Evolutionary conservation across 2,329 filamentous ascomycete genomes (phyloP).

Genomic region (Lachnellula occidentalis): DNA sequence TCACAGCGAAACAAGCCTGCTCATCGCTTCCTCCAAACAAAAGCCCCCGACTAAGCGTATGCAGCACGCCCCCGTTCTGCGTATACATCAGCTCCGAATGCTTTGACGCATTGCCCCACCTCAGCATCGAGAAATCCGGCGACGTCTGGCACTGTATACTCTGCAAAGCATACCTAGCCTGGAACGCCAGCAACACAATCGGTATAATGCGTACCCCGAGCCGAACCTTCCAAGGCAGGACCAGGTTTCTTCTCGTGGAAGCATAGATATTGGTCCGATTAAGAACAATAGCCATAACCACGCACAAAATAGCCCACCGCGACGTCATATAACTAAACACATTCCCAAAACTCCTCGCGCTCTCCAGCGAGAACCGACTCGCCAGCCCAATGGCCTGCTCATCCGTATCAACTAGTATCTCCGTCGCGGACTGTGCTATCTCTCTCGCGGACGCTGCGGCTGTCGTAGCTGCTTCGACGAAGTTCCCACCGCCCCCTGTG

Average conservation of each 20-base stretch:
- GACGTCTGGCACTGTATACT: slow-evolving; percentile 91
- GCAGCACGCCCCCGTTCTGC: slow-evolving; percentile 62
- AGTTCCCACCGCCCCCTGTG: slow-evolving; percentile 38
- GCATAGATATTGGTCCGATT: slow-evolving; percentile 94
- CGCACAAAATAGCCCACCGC: slow-evolving; percentile 85
- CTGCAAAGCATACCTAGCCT: slow-evolving; percentile 67
- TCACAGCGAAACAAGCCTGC: slow-evolving; percentile 67
- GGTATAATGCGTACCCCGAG: slow-evolving; percentile 66
- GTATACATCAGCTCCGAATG: slow-evolving; percentile 65
- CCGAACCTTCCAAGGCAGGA: slow-evolving; percentile 66
- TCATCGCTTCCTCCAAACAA: slow-evolving; percentile 70
- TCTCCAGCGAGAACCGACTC: slow-evolving; percentile 51
- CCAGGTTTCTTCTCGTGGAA: slow-evolving; percentile 75
- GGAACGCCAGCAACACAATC: slow-evolving; percentile 62
- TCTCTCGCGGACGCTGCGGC: slow-evolving; percentile 36
- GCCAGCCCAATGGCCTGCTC: slow-evolving; percentile 37
- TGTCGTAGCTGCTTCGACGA: slow-evolving; percentile 34
- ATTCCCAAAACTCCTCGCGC: slow-evolving; percentile 68
- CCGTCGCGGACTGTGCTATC: slow-evolving; percentile 21
- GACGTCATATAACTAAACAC: slow-evolving; percentile 88
- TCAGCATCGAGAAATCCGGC: slow-evolving; percentile 60
- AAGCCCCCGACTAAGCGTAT: slow-evolving; percentile 64
- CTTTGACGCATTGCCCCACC: slow-evolving; percentile 63
- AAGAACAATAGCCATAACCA: slow-evolving; percentile 78
- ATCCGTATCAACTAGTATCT: slow-evolving; percentile 33